These are phyloP conservation scores for Starmerella tilneyi DNA, from an alignment of 805 yeast genomes.

Conservation along the genomic window DNA sequence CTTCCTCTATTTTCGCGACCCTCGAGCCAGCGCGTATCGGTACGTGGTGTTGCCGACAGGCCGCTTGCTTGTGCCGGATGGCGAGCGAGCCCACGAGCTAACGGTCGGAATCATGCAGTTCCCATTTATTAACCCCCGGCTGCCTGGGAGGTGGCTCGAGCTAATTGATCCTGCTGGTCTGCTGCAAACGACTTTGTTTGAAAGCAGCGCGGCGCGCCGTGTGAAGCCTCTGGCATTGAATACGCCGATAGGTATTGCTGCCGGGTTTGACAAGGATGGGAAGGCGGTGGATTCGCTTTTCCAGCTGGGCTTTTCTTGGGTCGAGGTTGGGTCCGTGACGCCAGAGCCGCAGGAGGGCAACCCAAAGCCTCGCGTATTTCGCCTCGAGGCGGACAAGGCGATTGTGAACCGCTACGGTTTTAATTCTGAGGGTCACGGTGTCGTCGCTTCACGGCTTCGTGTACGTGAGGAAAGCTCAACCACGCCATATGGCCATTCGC, in stretches of 20 bases:
- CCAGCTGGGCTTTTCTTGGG: conserved; percentile 73
- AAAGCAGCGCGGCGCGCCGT: conserved; percentile 15
- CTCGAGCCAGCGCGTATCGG: conserved; percentile 75
- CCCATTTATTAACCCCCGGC: conserved; percentile 29
- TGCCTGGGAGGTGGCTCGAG: conserved; percentile 26
- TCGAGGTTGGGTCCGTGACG: conserved; percentile 87
- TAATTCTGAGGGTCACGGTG: conserved; percentile 79
- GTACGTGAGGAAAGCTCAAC: conserved; percentile 43
- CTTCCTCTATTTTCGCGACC: conserved; percentile 51
- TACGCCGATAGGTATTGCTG: conserved; percentile 86
- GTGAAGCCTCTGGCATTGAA: conserved; percentile 36
- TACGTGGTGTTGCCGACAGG: conserved; percentile 69
- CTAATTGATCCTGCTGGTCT: conserved; percentile 27
- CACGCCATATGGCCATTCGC: not conserved
- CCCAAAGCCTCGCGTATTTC: conserved; percentile 84
- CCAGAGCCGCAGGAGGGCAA: conserved; percentile 92
- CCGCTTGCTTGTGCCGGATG: conserved; percentile 52
- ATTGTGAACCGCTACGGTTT: conserved; percentile 92
- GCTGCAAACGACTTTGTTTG: conserved; percentile 27
- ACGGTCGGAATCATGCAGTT: conserved; percentile 60
- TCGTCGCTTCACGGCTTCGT: conserved; percentile 57
- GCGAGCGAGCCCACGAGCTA: conserved; percentile 74
- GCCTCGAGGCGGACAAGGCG: conserved; percentile 75
- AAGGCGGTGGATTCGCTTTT: conserved; percentile 78
- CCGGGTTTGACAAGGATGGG: conserved; percentile 90